These are phyloP conservation scores for Jasminum sambac DNA, from an alignment of 257 asterid species.

Conservation along the genomic window DNA sequence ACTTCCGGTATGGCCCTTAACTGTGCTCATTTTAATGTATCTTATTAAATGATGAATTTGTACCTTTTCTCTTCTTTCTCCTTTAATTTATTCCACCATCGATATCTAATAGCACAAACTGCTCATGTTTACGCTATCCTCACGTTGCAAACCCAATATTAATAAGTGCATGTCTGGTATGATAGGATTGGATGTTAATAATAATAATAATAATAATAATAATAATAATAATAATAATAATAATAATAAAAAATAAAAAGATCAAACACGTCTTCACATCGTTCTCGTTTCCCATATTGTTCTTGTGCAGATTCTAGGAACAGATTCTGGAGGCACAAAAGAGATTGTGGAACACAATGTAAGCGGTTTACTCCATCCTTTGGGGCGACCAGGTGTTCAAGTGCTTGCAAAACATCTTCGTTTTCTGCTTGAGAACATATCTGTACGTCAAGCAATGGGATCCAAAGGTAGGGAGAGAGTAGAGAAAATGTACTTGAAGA, in stretches of 20 bases:
- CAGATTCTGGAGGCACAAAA: slow-evolving; percentile 88
- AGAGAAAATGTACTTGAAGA: slow-evolving; percentile 79
- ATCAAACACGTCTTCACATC: not conserved
- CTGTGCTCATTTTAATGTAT: slow-evolving; percentile 14
- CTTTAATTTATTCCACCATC: not conserved
- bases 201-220: no score
- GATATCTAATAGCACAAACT: not conserved
- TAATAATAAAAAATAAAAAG: no score
- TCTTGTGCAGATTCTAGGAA: slow-evolving; percentile 75
- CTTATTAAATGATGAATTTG: not conserved
- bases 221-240: no score
- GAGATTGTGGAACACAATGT: slow-evolving; percentile 81
- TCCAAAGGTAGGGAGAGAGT: slow-evolving; percentile 76
- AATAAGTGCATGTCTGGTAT: not conserved
- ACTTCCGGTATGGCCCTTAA: slow-evolving; percentile 70
- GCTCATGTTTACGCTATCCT: not conserved
- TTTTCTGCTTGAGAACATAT: slow-evolving; percentile 57
- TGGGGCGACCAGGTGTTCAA: slow-evolving; percentile 74
- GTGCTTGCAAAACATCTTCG: slow-evolving; percentile 66
- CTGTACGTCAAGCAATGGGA: slow-evolving; percentile 75
- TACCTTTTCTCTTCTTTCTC: no score
- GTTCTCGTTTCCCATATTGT: not conserved
- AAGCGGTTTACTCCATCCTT: slow-evolving; percentile 87
- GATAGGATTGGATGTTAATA: not conserved
- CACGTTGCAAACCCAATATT: not conserved